phyloP scores from a whole-genome alignment of 306 rosid genomes.

The Inga oerstediana region DNA sequence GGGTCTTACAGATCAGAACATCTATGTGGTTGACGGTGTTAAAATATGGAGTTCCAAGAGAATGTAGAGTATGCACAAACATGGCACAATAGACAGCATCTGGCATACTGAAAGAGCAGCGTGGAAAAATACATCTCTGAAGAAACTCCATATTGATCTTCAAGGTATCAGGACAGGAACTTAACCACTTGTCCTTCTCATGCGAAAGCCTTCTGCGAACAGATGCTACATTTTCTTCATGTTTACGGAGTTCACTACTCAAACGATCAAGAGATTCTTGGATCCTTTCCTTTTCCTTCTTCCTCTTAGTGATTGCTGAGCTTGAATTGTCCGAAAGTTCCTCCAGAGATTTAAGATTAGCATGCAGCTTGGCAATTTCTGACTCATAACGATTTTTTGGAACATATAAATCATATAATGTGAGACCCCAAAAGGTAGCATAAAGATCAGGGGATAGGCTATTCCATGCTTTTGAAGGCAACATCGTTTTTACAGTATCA shows the following conservation, averaged over 20 bases:
- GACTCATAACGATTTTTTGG: conserved; percentile 89
- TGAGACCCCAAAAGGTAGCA: conserved; percentile 98
- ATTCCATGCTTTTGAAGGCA: conserved; percentile 96
- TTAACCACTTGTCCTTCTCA: conserved; percentile 95
- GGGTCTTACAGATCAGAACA: conserved; percentile 90
- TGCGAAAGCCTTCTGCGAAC: conserved; percentile 81
- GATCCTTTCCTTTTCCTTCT: conserved; percentile 98
- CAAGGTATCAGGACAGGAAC: conserved; percentile 94
- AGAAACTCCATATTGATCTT: conserved; percentile 99
- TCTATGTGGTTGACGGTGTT: conserved; percentile 99
- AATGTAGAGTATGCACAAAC: conserved; percentile 97
- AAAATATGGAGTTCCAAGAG: conserved; percentile 97
- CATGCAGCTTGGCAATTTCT: conserved; percentile 88
- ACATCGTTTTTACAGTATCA: conserved; percentile 76
- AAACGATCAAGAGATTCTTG: conserved; percentile 95
- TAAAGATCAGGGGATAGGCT: conserved; percentile 98
- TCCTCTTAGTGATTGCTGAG: conserved; percentile 91
- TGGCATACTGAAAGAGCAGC: conserved; percentile 99
- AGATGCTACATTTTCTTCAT: conserved; percentile 89
- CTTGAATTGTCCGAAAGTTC: conserved; percentile 97
- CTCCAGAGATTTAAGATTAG: conserved; percentile 87
- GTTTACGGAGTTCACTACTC: conserved; percentile 74
- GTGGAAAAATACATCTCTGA: conserved; percentile 98
- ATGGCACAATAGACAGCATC: conserved; percentile 98
- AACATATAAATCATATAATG: conserved; percentile 90